Percentiles rank a stretch among this genome's conserved stretches.
phyloP scores from a whole-genome alignment of 2,329 filamentous ascomycete genomes.

The Tolypocladium nubicola region DNA sequence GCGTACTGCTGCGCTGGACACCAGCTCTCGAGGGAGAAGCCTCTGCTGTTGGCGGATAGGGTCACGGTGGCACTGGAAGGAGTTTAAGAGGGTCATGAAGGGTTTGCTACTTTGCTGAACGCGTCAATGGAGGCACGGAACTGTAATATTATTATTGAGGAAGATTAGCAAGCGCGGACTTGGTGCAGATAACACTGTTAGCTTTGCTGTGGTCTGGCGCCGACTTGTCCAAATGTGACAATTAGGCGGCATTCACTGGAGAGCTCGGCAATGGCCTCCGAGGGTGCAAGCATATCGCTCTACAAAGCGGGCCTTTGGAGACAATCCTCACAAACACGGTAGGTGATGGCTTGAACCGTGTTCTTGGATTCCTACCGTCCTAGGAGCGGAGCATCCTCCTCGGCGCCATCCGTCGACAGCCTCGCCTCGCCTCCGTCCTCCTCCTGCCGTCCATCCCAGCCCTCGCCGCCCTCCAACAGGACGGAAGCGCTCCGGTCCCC shows the following conservation, averaged over 20 bases:
- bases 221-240: neutral
- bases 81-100: neutral
- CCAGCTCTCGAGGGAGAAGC: neutral
- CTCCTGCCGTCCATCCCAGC: neutral
- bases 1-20: neutral
- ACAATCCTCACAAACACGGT: too few species aligned
- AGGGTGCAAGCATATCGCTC: too few species aligned
- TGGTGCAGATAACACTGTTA: neutral
- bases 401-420: neutral
- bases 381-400: constrained; percentile 5
- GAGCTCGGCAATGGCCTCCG: too few species aligned
- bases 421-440: neutral
- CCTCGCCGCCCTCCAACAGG: neutral
- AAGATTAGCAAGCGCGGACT: neutral
- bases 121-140: neutral
- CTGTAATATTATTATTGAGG: neutral
- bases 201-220: neutral
- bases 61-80: neutral
- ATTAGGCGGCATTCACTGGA: too few species aligned
- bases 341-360: neutral
- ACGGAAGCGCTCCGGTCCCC: neutral
- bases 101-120: neutral
- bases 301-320: neutral
- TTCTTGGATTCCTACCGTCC: neutral
- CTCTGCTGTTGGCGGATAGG: neutral